Conservation (phyloP, 768 basidiomycete species). For the Candolleomyces efflorescens region DNA sequence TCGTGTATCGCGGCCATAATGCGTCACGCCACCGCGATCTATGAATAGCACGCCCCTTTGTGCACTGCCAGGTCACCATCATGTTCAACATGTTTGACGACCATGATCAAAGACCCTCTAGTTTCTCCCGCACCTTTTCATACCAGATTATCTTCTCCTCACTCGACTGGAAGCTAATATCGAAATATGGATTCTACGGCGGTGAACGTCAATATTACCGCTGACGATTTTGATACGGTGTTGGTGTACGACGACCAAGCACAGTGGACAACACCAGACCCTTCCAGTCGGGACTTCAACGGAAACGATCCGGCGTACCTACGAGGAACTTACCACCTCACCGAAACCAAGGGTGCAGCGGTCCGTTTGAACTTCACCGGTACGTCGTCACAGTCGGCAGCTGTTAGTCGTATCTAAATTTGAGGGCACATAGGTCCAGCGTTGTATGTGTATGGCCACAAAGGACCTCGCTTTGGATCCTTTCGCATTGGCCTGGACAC, state of each 20-base stretch:
- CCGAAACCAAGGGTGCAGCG: conserved; percentile 30
- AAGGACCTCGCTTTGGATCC: conserved; percentile 39
- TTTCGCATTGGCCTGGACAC: conserved; percentile 38
- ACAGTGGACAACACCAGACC: conserved; percentile 42
- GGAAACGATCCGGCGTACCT: conserved; percentile 31
- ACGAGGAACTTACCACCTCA: conserved; percentile 42
- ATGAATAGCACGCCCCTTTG: too few relatives aligned
- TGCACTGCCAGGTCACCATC: too few relatives aligned
- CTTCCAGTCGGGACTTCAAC: conserved; percentile 34
- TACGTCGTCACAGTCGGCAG: conserved; percentile 11
- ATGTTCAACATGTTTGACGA: too few relatives aligned
- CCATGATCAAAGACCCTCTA: too few relatives aligned
- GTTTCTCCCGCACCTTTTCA: too few relatives aligned
- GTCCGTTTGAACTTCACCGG: conserved; percentile 42
- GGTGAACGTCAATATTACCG: conserved; percentile 39
- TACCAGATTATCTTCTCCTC: not conserved
- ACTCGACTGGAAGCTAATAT: not conserved
- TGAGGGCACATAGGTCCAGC: conserved; percentile 29
- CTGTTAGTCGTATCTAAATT: not conserved
- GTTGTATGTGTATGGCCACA: conserved; percentile 37
- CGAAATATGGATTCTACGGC: conserved; percentile 36
- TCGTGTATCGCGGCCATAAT: too few relatives aligned
- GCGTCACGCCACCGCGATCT: too few relatives aligned
- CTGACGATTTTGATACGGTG: conserved; percentile 46
- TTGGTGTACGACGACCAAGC: conserved; percentile 35